A percentile compares a stretch with the other conserved stretches of the same genome.
These are phyloP conservation scores for Solanum chacoense DNA, from an alignment of 305 asterid genomes.

Conservation along the genomic window DNA sequence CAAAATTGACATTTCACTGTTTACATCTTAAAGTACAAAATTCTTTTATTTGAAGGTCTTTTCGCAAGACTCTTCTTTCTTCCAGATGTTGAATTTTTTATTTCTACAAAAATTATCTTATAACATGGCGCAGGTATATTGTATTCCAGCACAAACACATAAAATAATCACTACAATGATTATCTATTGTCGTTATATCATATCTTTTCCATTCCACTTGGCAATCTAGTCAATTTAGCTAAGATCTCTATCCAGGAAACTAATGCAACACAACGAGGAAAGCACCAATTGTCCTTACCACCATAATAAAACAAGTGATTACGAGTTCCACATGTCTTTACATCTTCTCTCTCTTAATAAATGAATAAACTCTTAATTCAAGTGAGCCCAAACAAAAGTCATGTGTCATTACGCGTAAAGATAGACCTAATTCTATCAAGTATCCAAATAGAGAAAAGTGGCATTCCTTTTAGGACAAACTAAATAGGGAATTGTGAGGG, in stretches of 20 bases:
- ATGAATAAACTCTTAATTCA: neutral
- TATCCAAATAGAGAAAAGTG: neutral
- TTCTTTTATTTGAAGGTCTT: neutral
- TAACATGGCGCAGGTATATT: neutral
- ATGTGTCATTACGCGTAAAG: neutral
- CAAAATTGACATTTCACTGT: neutral
- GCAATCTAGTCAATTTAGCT: neutral
- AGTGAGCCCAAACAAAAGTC: neutral
- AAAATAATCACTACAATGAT: neutral
- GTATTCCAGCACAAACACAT: neutral
- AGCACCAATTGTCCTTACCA: neutral
- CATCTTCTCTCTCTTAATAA: neutral
- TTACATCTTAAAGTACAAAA: neutral
- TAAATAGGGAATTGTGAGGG: neutral
- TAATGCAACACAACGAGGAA: neutral
- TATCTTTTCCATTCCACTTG: neutral
- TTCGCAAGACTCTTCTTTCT: neutral
- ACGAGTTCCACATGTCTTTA: neutral
- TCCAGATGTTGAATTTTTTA: neutral
- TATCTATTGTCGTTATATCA: neutral
- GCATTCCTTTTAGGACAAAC: neutral
- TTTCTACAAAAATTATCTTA: neutral
- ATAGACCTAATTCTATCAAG: neutral
- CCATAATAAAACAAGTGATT: neutral
- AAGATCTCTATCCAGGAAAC: neutral